These are phyloP conservation scores for Salvia hispanica DNA, from an alignment of 257 asterid species.

Conservation along the genomic window DNA sequence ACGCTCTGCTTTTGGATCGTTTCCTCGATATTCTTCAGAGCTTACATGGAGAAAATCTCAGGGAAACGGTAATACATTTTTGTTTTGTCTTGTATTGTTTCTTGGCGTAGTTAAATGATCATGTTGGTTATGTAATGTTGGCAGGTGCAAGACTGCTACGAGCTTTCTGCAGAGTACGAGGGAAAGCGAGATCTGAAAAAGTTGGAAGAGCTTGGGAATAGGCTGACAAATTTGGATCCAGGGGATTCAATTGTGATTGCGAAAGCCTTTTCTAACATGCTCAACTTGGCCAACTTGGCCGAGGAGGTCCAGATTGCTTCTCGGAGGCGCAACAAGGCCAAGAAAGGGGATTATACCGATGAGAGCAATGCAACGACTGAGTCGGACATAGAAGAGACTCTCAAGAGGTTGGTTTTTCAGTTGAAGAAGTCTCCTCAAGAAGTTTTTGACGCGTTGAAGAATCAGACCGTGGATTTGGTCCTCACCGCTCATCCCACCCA, in stretches of 20 bases:
- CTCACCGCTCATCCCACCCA: constrained; percentile 69
- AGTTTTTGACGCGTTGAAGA: constrained; percentile 62
- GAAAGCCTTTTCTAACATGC: constrained; percentile 67
- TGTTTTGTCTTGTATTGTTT: not conserved
- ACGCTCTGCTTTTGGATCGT: constrained; percentile 67
- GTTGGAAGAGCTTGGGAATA: constrained; percentile 59
- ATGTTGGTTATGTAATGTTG: not conserved
- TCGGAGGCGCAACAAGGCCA: constrained; percentile 51
- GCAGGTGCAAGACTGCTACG: constrained; percentile 63
- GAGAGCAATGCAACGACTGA: constrained; percentile 67
- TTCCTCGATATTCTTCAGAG: constrained; percentile 64
- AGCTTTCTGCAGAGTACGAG: constrained; percentile 63
- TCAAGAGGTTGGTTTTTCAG: constrained; percentile 55
- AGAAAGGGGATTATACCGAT: constrained; percentile 59
- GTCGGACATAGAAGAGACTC: constrained; percentile 64
- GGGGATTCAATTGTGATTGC: constrained; percentile 64
- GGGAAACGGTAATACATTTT: constrained; percentile 46
- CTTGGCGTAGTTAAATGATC: no score
- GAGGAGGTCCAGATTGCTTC: constrained; percentile 66
- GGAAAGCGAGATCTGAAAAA: constrained; percentile 52
- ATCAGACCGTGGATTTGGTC: constrained; percentile 65
- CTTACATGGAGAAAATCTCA: constrained; percentile 62
- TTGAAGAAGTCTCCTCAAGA: constrained; percentile 62
- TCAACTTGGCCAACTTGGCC: constrained; percentile 68
- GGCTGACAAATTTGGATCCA: constrained; percentile 56